Conservation (phyloP, 2,329 filamentous ascomycete species). For the Alternaria arborescens region DNA sequence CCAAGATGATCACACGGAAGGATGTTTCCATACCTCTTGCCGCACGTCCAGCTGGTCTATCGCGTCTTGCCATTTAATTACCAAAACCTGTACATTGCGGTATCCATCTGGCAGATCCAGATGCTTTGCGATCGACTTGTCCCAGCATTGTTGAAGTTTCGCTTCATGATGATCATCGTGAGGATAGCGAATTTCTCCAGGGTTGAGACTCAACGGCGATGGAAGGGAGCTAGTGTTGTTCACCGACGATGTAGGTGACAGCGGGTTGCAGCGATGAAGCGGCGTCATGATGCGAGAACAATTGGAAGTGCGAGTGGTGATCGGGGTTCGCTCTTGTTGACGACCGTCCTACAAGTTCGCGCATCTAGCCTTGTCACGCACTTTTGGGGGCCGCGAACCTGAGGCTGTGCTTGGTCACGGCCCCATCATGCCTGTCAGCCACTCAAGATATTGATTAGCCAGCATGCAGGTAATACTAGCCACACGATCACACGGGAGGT, state of each 20-base stretch:
- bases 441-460: not conserved
- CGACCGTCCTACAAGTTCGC: not conserved
- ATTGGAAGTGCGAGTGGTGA: not conserved
- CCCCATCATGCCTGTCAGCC: not conserved
- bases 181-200: not conserved
- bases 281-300: not conserved
- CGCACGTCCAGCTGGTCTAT: conserved; percentile 14
- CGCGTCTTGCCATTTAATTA: conserved; percentile 20
- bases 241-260: not conserved
- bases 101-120: conserved; percentile 23
- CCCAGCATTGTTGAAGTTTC: conserved; percentile 12
- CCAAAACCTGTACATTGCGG: conserved; percentile 18
- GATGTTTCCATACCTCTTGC: not conserved
- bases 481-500: not conserved
- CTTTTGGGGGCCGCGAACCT: not conserved
- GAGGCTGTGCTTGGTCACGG: not conserved
- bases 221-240: not conserved
- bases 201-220: not conserved
- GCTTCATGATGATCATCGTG: conserved; percentile 5
- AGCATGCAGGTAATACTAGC: not conserved
- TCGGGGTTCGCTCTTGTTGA: not conserved
- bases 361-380: not conserved
- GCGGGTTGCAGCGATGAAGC: not conserved
- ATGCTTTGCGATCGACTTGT: conserved; percentile 14
- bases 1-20: not conserved